Evolutionary conservation across 495 filamentous ascomycete genomes (phyloP).

Genomic region (Copromyces sp.): DNA sequence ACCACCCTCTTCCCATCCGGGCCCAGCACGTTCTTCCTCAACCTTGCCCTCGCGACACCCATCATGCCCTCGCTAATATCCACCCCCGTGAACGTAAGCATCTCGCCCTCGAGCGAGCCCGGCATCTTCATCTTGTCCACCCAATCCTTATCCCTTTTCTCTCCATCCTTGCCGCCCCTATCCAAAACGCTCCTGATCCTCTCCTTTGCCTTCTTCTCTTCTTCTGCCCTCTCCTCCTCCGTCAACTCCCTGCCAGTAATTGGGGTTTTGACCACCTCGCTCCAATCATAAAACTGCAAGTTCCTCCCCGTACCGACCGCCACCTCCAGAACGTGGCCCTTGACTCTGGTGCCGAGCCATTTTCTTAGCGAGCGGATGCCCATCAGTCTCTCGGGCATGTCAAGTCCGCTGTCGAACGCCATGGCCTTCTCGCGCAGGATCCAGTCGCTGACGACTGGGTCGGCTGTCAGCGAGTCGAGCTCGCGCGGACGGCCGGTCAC

Average conservation of each 20-base stretch:
- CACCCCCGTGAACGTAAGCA: constrained; percentile 35
- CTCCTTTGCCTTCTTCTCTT: constrained; percentile 3
- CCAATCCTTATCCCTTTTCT: neutral
- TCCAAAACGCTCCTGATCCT: constrained; percentile 5
- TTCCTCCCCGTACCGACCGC: constrained; percentile 90
- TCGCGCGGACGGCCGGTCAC: constrained; percentile 10
- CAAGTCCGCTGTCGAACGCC: constrained; percentile 26
- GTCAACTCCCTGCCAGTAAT: neutral
- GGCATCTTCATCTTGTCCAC: neutral
- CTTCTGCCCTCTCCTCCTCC: constrained; percentile 5
- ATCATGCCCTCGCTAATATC: constrained; percentile 37
- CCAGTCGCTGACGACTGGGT: constrained; percentile 3
- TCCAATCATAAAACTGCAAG: constrained; percentile 57
- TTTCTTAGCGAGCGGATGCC: constrained; percentile 53
- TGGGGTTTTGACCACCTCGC: constrained; percentile 10
- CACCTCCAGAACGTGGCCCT: constrained; percentile 79
- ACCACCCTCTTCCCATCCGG: constrained; percentile 12
- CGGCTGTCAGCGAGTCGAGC: neutral
- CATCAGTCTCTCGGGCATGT: constrained; percentile 54
- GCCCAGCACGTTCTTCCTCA: constrained; percentile 25
- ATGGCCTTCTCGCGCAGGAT: constrained; percentile 11
- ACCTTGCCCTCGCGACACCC: constrained; percentile 26
- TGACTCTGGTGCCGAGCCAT: constrained; percentile 48
- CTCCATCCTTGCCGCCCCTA: neutral
- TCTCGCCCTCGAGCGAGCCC: constrained; percentile 7